Evolutionary conservation across 257 asterid species (phyloP).

Genomic region (Forsythia viridissima): DNA sequence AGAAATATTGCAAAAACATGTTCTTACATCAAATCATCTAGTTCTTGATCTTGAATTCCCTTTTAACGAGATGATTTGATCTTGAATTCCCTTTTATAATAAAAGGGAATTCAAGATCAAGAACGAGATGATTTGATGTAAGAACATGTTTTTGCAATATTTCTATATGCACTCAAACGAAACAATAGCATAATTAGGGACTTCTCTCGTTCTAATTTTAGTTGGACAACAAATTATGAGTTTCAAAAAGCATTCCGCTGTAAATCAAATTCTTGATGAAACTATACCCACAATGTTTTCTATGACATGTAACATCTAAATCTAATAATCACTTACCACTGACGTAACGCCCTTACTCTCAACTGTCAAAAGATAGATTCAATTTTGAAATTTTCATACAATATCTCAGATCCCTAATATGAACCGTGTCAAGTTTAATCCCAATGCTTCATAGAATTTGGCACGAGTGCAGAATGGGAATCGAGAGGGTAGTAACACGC

Average conservation of each 20-base stretch:
- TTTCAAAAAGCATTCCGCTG: neutral
- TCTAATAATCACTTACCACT: slow-evolving; percentile 1
- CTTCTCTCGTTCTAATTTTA: neutral
- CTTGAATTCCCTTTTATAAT: no score
- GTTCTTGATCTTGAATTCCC: no score
- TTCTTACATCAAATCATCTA: neutral
- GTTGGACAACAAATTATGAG: neutral
- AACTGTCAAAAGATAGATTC: neutral
- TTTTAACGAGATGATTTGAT: no score
- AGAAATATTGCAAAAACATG: slow-evolving; percentile 14
- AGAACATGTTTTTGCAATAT: slow-evolving; percentile 7
- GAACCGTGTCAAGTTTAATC: neutral
- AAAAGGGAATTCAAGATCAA: no score
- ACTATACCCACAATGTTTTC: neutral
- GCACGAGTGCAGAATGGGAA: neutral
- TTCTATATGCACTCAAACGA: slow-evolving; percentile 40
- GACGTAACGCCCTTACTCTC: neutral
- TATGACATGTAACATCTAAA: slow-evolving; percentile 5
- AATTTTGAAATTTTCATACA: neutral
- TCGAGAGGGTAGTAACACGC: neutral
- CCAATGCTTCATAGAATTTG: neutral
- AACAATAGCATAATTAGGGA: neutral
- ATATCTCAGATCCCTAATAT: neutral
- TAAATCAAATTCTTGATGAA: neutral
- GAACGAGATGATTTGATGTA: neutral